A percentile compares a stretch with the other conserved stretches of the same genome.
Evolutionary conservation across 306 rosid genomes (phyloP).

Genomic region (Inga leiocalycina): DNA sequence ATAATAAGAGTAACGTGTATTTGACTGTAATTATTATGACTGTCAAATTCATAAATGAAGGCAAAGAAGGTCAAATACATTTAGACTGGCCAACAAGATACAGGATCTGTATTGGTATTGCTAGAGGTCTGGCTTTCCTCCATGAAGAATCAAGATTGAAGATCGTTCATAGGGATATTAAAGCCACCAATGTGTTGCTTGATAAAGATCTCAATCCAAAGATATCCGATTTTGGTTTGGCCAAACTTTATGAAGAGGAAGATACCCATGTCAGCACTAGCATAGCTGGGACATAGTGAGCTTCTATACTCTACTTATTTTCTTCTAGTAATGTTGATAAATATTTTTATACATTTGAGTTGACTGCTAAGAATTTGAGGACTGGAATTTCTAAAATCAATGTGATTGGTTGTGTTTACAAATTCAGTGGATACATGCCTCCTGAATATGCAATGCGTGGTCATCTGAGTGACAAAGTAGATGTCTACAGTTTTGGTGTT

Average conservation of each 20-base stretch:
- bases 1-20: not conserved
- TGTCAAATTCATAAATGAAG: conserved; percentile 34
- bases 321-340: not conserved
- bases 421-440: conserved; percentile 60
- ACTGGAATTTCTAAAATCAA: not conserved
- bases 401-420: conserved; percentile 9
- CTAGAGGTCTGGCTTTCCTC: conserved; percentile 74
- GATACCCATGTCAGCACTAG: conserved; percentile 71
- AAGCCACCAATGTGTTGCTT: conserved; percentile 76
- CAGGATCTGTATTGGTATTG: conserved; percentile 70
- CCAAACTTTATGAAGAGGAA: conserved; percentile 74
- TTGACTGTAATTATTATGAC: conserved; percentile 12
- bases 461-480: conserved; percentile 74
- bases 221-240: conserved; percentile 78
- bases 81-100: conserved; percentile 71
- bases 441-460: conserved; percentile 77
- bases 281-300: conserved; percentile 75
- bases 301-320: not conserved
- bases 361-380: not conserved
- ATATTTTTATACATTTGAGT: not conserved
- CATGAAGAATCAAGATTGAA: conserved; percentile 82
- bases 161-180: conserved; percentile 83
- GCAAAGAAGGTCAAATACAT: conserved; percentile 30
- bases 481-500: conserved; percentile 82
- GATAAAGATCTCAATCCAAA: conserved; percentile 71